phyloP scores from a whole-genome alignment of 148 eudicot species.

The Vaccinium myrtillus region DNA sequence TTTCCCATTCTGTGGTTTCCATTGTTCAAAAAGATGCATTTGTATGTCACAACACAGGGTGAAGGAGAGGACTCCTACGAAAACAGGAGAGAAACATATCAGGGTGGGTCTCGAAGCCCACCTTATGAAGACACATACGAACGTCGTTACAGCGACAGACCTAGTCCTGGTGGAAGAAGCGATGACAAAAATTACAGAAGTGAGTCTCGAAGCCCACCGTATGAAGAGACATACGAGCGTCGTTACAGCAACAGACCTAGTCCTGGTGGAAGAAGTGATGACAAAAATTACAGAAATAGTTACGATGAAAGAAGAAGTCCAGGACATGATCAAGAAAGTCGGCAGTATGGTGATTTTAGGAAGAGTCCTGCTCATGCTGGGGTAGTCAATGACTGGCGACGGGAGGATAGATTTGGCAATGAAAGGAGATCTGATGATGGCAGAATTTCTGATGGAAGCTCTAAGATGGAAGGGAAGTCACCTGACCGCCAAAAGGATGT shows the following conservation, averaged over 20 bases:
- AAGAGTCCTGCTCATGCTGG: conserved; percentile 71
- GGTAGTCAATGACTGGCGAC: conserved; percentile 82
- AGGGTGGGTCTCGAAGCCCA: conserved; percentile 80
- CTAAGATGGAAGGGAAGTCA: conserved; percentile 61
- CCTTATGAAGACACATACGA: conserved; percentile 61
- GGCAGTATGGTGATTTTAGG: conserved; percentile 48
- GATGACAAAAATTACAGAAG: conserved; percentile 31
- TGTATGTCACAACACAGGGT: conserved; percentile 51
- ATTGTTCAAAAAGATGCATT: conserved; percentile 17
- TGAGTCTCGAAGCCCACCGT: conserved; percentile 84
- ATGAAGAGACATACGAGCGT: conserved; percentile 57
- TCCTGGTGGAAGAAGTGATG: conserved; percentile 61
- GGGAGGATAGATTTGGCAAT: conserved; percentile 95
- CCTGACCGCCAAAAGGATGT: conserved; percentile 69
- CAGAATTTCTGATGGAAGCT: conserved; percentile 45
- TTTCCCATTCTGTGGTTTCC: neutral
- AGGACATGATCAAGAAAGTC: conserved; percentile 61
- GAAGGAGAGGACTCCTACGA: conserved; percentile 59
- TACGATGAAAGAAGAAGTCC: conserved; percentile 71
- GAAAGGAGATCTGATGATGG: conserved; percentile 67
- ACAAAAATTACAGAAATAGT: conserved; percentile 27
- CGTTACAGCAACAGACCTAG: conserved; percentile 69
- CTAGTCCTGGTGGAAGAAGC: conserved; percentile 68
- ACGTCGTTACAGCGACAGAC: conserved; percentile 63
- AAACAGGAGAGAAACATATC: conserved; percentile 53